phyloP scores from a whole-genome alignment of 1,284 basidiomycete genomes.

The Neolentinus lepideus region DNA sequence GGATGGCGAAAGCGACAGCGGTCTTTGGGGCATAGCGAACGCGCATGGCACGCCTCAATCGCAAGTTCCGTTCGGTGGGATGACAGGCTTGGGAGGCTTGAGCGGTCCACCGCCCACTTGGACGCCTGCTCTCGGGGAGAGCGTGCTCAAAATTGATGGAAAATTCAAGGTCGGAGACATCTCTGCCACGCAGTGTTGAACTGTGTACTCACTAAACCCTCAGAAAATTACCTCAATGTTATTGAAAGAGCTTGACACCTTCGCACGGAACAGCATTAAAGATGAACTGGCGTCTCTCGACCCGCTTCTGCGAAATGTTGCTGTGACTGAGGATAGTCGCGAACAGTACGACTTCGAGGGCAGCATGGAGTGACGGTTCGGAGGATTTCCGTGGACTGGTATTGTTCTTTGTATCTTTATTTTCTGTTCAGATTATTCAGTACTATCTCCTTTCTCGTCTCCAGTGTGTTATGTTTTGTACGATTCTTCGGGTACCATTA shows the following conservation, averaged over 20 bases:
- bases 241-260: constrained; percentile 76
- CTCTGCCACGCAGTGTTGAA: neutral
- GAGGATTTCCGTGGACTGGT: too few relatives aligned
- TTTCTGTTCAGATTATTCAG: too few relatives aligned
- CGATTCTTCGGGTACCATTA: too few relatives aligned
- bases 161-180: constrained; percentile 69
- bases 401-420: too few relatives aligned
- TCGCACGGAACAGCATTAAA: constrained; percentile 72
- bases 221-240: constrained; percentile 75
- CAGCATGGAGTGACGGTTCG: neutral
- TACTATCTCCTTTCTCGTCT: too few relatives aligned
- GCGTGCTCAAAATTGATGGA: constrained; percentile 70
- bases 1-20: constrained; percentile 36
- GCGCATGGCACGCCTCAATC: constrained; percentile 22
- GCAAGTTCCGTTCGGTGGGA: neutral
- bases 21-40: constrained; percentile 68
- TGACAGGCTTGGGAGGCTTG: constrained; percentile 4
- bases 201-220: neutral
- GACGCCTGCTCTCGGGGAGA: constrained; percentile 59
- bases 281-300: constrained; percentile 77
- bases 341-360: constrained; percentile 4
- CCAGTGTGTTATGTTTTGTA: too few relatives aligned
- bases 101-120: constrained; percentile 53
- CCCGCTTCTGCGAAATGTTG: constrained; percentile 59
- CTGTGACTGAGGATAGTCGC: constrained; percentile 6